phyloP scores from a whole-genome alignment of 805 yeast species.

The Lipomyces orientalis region DNA sequence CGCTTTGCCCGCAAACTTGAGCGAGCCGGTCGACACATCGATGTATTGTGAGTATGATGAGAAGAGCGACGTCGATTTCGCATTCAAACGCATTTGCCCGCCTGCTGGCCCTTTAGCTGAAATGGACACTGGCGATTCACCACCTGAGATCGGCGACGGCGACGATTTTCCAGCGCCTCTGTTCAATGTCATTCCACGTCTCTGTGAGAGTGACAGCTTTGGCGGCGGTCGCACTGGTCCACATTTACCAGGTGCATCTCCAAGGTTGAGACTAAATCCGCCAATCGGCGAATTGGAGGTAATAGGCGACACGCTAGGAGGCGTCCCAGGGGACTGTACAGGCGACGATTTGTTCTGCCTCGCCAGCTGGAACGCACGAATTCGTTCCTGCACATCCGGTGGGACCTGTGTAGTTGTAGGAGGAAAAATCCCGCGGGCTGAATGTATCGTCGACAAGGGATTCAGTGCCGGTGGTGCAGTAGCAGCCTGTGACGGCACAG shows the following conservation, averaged over 20 bases:
- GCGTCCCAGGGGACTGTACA: background rate
- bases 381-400: slow-evolving; percentile 84
- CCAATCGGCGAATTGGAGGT: slow-evolving; percentile 12
- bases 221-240: slow-evolving; percentile 38
- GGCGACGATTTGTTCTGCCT: slow-evolving; percentile 53
- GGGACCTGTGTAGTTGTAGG: slow-evolving; percentile 27
- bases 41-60: slow-evolving; percentile 85
- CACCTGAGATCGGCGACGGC: slow-evolving; percentile 8
- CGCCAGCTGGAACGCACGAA: slow-evolving; percentile 85
- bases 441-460: slow-evolving; percentile 33
- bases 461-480: slow-evolving; percentile 21
- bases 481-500: slow-evolving; percentile 1
- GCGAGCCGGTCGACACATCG: slow-evolving; percentile 88
- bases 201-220: slow-evolving; percentile 45
- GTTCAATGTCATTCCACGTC: slow-evolving; percentile 46
- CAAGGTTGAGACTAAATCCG: slow-evolving; percentile 21
- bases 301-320: slow-evolving; percentile 11
- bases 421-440: slow-evolving; percentile 34
- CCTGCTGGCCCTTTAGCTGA: slow-evolving; percentile 24
- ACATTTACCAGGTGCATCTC: slow-evolving; percentile 9
- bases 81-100: slow-evolving; percentile 27
- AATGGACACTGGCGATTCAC: background rate
- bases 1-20: slow-evolving; percentile 92
- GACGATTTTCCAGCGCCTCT: slow-evolving; percentile 25
- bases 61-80: slow-evolving; percentile 52